A percentile compares a stretch with the other conserved stretches of the same genome.
phyloP scores from a whole-genome alignment of 495 filamentous ascomycete species.

The Annulohypoxylon bovei region DNA sequence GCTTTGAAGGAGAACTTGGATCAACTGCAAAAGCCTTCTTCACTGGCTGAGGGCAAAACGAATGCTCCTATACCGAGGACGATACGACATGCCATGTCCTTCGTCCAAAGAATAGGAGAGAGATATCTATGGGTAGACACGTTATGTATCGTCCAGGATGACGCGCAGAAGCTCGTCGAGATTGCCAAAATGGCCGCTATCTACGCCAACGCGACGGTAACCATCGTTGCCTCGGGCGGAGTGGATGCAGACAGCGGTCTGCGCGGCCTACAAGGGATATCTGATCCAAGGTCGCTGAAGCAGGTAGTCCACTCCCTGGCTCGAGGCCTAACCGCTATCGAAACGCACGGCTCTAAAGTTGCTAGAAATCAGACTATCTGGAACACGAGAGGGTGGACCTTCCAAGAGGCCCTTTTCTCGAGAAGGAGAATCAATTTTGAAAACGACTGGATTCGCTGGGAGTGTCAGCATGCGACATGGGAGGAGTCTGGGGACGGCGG shows the following conservation, averaged over 20 bases:
- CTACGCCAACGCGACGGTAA: constrained; percentile 41
- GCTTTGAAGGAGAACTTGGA: background rate
- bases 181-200: constrained; percentile 43
- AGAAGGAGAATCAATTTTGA: constrained; percentile 2
- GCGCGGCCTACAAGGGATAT: constrained; percentile 30
- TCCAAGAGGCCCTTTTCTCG: constrained; percentile 37
- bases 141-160: constrained; percentile 36
- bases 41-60: background rate
- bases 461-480: background rate
- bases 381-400: constrained; percentile 43
- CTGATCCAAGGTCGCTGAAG: background rate
- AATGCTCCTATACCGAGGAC: constrained; percentile 16
- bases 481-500: background rate
- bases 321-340: background rate
- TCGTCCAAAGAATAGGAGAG: constrained; percentile 21
- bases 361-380: constrained; percentile 10
- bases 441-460: background rate
- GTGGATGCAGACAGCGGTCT: constrained; percentile 38
- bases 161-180: constrained; percentile 10
- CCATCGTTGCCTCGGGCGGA: constrained; percentile 41
- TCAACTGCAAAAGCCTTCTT: background rate
- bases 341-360: background rate
- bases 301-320: background rate
- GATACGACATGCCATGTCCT: constrained; percentile 29
- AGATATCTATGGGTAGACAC: constrained; percentile 30